A percentile compares a stretch with the other conserved stretches of the same genome.
Evolutionary conservation across 2,329 filamentous ascomycete species (phyloP).

Genomic region (Trichophyton simii): DNA sequence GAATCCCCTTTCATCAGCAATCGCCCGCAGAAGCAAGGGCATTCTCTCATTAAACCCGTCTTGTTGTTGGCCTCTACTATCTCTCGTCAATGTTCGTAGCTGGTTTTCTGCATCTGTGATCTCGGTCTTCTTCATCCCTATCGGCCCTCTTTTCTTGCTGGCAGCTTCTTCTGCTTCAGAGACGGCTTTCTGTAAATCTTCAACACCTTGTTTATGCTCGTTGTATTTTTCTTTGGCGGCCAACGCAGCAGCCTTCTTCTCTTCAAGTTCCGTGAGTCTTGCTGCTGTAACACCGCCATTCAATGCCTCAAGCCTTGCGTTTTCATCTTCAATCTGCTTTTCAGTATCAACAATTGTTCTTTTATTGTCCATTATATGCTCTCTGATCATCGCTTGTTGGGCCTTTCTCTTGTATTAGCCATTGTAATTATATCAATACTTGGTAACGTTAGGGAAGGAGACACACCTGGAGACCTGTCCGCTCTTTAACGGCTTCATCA

Average conservation of each 20-base stretch:
- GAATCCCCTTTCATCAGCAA: slow-evolving; percentile 59
- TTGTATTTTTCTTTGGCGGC: slow-evolving; percentile 34
- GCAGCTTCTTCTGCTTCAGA: slow-evolving; percentile 24
- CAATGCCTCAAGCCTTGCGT: slow-evolving; percentile 48
- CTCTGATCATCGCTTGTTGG: slow-evolving; percentile 54
- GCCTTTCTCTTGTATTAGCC: slow-evolving; percentile 30
- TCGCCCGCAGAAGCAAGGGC: slow-evolving; percentile 51
- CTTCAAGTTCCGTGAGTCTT: slow-evolving; percentile 48
- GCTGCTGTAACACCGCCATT: slow-evolving; percentile 57
- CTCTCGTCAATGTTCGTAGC: slow-evolving; percentile 42
- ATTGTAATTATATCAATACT: neutral
- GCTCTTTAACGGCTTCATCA: slow-evolving; percentile 41
- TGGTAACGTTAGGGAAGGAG: neutral
- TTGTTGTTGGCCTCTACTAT: slow-evolving; percentile 47
- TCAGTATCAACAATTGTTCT: slow-evolving; percentile 30
- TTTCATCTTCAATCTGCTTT: slow-evolving; percentile 37
- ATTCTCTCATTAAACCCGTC: slow-evolving; percentile 54
- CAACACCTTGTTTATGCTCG: slow-evolving; percentile 28
- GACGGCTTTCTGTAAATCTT: slow-evolving; percentile 26
- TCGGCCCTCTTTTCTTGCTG: slow-evolving; percentile 15
- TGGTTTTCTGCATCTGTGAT: slow-evolving; percentile 40
- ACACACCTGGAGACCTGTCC: slow-evolving; percentile 40
- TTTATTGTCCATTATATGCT: slow-evolving; percentile 44
- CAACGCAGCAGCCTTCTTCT: slow-evolving; percentile 41
- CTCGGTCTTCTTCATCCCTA: slow-evolving; percentile 41